Evolutionary conservation across 352 stramenopile genomes (phyloP).

Genomic region (Phytophthora aleatoria): DNA sequence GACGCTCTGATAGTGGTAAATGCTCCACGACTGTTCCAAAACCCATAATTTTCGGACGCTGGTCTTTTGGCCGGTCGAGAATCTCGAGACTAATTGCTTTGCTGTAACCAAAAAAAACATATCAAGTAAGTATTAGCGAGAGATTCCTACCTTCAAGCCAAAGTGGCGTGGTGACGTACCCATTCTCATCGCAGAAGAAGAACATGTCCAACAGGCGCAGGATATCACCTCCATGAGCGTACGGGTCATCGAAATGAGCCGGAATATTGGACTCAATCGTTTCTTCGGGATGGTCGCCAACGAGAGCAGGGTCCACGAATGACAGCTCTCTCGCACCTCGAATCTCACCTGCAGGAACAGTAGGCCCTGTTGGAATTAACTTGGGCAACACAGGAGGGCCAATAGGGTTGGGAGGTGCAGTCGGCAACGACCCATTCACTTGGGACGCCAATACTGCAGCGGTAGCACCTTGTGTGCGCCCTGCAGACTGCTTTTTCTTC

Average conservation of each 20-base stretch:
- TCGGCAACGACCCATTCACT: constrained; percentile 8
- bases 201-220: constrained; percentile 85
- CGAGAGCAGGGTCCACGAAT: constrained; percentile 40
- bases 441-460: constrained; percentile 5
- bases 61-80: constrained; percentile 72
- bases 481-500: constrained; percentile 28
- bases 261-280: constrained; percentile 65
- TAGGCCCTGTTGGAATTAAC: constrained; percentile 63
- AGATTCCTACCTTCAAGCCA: constrained; percentile 1
- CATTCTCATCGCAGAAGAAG: constrained; percentile 87
- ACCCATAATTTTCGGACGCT: constrained; percentile 82
- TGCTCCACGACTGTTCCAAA: constrained; percentile 84
- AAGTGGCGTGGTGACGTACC: constrained; percentile 43
- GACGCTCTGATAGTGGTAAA: constrained; percentile 61
- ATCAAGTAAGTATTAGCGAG: constrained; percentile 1
- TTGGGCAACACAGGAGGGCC: constrained; percentile 52
- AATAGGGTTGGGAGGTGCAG: neutral
- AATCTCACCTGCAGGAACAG: constrained; percentile 60
- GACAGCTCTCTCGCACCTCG: constrained; percentile 63
- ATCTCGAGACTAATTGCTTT: constrained; percentile 82
- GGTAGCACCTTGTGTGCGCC: constrained; percentile 9
- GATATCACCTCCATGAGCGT: constrained; percentile 62
- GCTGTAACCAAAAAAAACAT: constrained; percentile 35
- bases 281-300: constrained; percentile 47
- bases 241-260: constrained; percentile 69